Percentiles rank a stretch among this genome's conserved stretches.
Evolutionary conservation across 352 stramenopile genomes (phyloP).

Genomic region (Globisporangium canariense): DNA sequence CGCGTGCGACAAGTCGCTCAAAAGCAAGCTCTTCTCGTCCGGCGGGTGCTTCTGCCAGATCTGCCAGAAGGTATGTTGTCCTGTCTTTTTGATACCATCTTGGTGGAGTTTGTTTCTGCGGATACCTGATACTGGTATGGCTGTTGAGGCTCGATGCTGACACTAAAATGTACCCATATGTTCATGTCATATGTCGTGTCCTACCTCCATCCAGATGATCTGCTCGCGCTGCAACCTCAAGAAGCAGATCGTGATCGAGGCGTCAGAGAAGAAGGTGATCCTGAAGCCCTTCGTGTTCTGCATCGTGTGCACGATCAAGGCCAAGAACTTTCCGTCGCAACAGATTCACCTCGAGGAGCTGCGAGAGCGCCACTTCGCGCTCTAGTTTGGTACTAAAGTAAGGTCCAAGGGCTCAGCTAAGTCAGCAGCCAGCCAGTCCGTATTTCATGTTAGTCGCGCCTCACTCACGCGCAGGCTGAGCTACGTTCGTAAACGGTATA

Average conservation of each 20-base stretch:
- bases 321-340: constrained; percentile 22
- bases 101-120: not conserved
- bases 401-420: not conserved
- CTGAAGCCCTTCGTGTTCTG: constrained; percentile 31
- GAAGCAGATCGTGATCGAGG: constrained; percentile 46
- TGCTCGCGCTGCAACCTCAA: constrained; percentile 46
- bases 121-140: not conserved
- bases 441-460: not conserved
- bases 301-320: constrained; percentile 32
- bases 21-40: constrained; percentile 27
- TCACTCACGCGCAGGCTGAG: too few species aligned
- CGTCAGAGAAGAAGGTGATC: constrained; percentile 24
- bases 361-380: constrained; percentile 4
- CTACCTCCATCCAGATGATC: constrained; percentile 26
- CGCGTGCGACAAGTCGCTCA: constrained; percentile 33
- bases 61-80: constrained; percentile 1
- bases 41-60: constrained; percentile 28
- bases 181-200: constrained; percentile 9
- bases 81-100: not conserved
- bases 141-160: not conserved
- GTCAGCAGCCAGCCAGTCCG: not conserved
- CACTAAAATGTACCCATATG: not conserved
- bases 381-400: not conserved
- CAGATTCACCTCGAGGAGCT: constrained; percentile 36
- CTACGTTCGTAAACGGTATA: too few species aligned